phyloP scores from a whole-genome alignment of 345 rosid species.

The Eucalyptus erythrocorys region DNA sequence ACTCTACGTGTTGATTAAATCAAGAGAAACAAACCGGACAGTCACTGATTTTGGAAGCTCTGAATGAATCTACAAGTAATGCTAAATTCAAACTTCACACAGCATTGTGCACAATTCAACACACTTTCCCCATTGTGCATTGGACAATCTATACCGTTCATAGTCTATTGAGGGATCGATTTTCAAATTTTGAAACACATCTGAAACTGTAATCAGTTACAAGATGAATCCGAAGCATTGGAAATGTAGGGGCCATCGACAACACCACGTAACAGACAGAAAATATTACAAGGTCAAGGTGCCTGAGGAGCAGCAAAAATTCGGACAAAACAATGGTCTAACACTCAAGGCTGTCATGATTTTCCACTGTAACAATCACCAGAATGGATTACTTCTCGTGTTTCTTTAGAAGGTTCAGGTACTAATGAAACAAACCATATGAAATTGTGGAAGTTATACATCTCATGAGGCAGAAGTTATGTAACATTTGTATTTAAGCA shows the following conservation, averaged over 20 bases:
- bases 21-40: background rate
- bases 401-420: background rate
- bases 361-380: background rate
- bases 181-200: too few species aligned
- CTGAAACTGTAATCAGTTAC: too few species aligned
- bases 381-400: accelerated
- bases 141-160: background rate
- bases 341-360: background rate
- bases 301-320: background rate
- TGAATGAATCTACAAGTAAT: background rate
- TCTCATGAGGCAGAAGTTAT: background rate
- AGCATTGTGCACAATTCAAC: background rate
- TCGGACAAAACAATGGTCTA: background rate
- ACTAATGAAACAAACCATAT: background rate
- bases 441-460: background rate
- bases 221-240: too few species aligned
- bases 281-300: background rate
- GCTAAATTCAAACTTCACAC: background rate
- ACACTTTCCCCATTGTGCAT: background rate
- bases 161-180: background rate
- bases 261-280: background rate
- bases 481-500: background rate
- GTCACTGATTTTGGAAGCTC: background rate
- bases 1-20: background rate
- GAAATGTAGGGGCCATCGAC: background rate